Conservation (phyloP, 768 basidiomycete species). For the Melanogaster broomeanus region DNA sequence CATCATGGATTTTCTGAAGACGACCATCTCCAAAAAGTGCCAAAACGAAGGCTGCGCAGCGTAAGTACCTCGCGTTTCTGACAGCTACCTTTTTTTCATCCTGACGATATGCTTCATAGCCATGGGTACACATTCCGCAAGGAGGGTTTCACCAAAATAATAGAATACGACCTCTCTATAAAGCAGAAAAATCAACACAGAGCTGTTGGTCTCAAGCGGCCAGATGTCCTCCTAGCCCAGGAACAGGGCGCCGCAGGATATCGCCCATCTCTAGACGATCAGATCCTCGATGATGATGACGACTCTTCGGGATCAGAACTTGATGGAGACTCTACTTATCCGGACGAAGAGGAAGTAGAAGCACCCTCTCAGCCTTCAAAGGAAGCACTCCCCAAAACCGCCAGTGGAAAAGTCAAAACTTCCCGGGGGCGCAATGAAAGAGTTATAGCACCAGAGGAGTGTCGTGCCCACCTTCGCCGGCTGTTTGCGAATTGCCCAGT, state of each 20-base stretch:
- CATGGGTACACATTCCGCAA: conserved; percentile 87
- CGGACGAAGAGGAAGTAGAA: conserved; percentile 54
- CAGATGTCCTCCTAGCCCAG: conserved; percentile 69
- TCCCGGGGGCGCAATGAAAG: conserved; percentile 85
- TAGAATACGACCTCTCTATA: conserved; percentile 84
- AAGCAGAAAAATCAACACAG: conserved; percentile 72
- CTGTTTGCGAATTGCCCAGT: conserved; percentile 81
- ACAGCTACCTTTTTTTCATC: not conserved
- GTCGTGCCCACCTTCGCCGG: conserved; percentile 87
- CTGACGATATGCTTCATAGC: conserved; percentile 38
- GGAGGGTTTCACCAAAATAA: conserved; percentile 91
- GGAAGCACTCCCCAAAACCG: conserved; percentile 61
- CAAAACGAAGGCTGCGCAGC: conserved; percentile 74
- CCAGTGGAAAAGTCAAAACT: conserved; percentile 77
- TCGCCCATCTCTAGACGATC: conserved; percentile 24
- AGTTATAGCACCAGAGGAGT: conserved; percentile 88
- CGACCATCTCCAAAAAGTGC: conserved; percentile 70
- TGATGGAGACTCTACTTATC: conserved; percentile 46
- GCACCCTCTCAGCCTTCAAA: conserved; percentile 30
- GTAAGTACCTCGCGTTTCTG: conserved; percentile 50
- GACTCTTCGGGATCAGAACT: conserved; percentile 53
- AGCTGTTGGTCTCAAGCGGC: conserved; percentile 60
- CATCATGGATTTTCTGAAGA: conserved; percentile 79
- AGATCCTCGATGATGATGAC: conserved; percentile 43
- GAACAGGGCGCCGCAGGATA: conserved; percentile 26